phyloP scores from a whole-genome alignment of 192 early-diverging fungal species.

The Chytriomyces confervae region DNA sequence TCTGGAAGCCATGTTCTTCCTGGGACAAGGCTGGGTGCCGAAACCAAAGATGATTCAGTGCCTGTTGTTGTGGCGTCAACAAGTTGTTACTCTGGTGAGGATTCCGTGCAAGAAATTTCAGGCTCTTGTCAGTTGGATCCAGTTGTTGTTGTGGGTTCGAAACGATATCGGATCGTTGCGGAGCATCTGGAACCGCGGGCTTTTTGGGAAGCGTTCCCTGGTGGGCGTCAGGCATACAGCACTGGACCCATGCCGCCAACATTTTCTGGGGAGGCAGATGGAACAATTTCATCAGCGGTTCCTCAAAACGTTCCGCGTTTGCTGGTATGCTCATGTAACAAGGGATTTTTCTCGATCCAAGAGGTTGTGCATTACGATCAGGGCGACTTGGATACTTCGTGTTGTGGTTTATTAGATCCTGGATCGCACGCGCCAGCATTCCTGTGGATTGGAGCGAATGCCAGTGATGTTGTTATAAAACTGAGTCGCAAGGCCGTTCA shows the following conservation, averaged over 20 bases:
- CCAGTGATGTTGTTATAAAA: conserved; percentile 57
- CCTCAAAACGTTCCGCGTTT: conserved; percentile 42
- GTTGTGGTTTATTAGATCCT: conserved; percentile 60
- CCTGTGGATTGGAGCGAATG: conserved; percentile 55
- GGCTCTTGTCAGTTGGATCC: not conserved
- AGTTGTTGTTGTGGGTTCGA: not conserved
- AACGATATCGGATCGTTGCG: conserved; percentile 5
- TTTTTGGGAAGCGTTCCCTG: conserved; percentile 29
- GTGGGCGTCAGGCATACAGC: not conserved
- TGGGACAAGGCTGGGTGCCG: not conserved
- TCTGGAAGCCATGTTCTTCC: not conserved
- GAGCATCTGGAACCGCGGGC: conserved; percentile 39
- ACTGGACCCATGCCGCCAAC: conserved; percentile 37
- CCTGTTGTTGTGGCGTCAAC: no score
- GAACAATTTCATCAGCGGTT: not conserved
- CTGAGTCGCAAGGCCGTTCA: conserved; percentile 56
- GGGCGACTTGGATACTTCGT: conserved; percentile 43
- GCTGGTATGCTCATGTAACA: conserved; percentile 49
- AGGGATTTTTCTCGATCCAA: conserved; percentile 52
- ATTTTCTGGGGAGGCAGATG: not conserved
- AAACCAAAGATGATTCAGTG: not conserved
- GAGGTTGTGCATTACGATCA: conserved; percentile 53
- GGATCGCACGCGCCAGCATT: conserved; percentile 46
- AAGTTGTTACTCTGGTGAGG: not conserved
- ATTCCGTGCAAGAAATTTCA: not conserved